Evolutionary conservation across 2,329 filamentous ascomycete species (phyloP), one percentile per base, ranked within the genome.

Genomic region (Pseudogymnoascus sp.): DNA sequence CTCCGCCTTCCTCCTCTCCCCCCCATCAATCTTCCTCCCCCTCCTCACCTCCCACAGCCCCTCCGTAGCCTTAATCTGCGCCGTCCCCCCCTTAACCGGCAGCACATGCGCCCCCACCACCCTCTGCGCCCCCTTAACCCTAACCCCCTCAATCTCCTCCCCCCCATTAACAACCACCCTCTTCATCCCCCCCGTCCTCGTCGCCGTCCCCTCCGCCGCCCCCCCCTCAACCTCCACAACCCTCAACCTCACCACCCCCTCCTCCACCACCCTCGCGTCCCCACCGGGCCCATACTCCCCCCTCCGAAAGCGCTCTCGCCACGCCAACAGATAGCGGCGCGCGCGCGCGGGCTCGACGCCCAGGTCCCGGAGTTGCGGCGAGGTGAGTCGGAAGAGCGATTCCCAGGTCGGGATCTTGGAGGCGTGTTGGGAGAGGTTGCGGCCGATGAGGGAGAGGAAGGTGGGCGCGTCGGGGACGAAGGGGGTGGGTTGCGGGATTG

Each of bases 1-100:
- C 78, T 96, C 88, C 15, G 89, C 90, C 75, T 84, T 87, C 76
- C 95, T 85, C 75, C 95, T 87, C 82, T 99, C 95, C 81, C 95
- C 95, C 73, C 95, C 95, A 77, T 97, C 93, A 69, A 99, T 87
- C 87, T 97, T 97, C 72, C 86, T 86, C 28, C 95, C 93, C 71
- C 87, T 83, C 74, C 83, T 87, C 71, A 92, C 82, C 79, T 97
- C 93, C 95, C 93, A 97, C 80, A 97, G 88, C 9, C 93, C 92
- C 75, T 97, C 93, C 64, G 87, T 85, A 21, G 90, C 82, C 67
- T 82, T 80, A 69, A 97, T 81, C 61, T 82, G 80, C 10, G 87
- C 90, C 64, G 78, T 75, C 35, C 78, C 77, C 1, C 83, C 84
- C 75, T 89, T 87, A 28, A 93, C 73, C 4, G 86, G 85, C 72